A percentile compares a stretch with the other conserved stretches of the same genome.
Evolutionary conservation across 441 rosid species (phyloP).

Genomic region (Erysimum cheiri): DNA sequence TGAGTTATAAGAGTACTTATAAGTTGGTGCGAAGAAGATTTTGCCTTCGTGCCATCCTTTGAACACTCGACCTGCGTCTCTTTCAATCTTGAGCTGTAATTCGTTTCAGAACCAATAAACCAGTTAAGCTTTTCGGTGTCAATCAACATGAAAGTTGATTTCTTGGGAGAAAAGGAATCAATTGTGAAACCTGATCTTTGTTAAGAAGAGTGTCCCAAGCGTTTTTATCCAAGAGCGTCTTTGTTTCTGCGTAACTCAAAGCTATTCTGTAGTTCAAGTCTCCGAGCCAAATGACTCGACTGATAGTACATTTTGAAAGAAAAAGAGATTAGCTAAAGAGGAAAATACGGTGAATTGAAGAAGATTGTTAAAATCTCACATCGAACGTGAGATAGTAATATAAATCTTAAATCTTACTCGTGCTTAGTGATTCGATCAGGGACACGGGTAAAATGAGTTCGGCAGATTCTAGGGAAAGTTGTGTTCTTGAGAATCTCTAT

Average conservation of each 20-base stretch:
- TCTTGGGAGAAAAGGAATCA: conserved; percentile 31
- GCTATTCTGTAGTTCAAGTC: conserved; percentile 81
- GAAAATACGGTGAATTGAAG: neutral
- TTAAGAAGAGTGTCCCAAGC: conserved; percentile 61
- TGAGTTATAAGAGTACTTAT: conserved; percentile 68
- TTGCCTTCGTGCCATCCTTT: conserved; percentile 74
- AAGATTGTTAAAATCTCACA: neutral
- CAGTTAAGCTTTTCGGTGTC: conserved; percentile 25
- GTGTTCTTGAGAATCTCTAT: conserved; percentile 68
- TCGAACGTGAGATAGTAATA: neutral
- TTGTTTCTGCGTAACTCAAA: conserved; percentile 66
- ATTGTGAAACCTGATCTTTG: conserved; percentile 68
- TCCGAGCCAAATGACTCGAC: conserved; percentile 78
- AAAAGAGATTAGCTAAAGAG: neutral
- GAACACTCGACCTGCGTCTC: conserved; percentile 75
- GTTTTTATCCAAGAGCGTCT: conserved; percentile 52
- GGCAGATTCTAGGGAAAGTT: conserved; percentile 63
- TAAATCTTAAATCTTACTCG: conserved; percentile 53
- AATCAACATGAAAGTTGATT: conserved; percentile 8
- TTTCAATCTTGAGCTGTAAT: conserved; percentile 68
- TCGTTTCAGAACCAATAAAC: conserved; percentile 1
- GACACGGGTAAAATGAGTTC: conserved; percentile 50
- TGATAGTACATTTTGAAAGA: conserved; percentile 31
- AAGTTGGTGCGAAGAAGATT: conserved; percentile 69
- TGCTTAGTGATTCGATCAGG: conserved; percentile 63